Base-by-base conservation (phyloP, 192 early-diverging fungal species). In the Jimgerdemannia lactiflua region DNA sequence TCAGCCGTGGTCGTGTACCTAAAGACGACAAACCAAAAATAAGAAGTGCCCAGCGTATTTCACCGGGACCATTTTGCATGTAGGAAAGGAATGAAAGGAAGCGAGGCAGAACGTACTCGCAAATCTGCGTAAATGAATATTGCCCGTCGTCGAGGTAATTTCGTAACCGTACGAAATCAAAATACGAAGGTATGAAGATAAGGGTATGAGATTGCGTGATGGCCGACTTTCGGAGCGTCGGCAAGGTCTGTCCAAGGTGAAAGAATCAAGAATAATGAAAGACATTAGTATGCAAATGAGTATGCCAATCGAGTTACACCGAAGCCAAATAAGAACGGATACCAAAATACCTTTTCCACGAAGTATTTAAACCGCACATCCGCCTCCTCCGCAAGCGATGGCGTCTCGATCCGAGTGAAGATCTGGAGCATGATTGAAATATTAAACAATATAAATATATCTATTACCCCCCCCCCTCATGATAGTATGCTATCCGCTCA, bases 101-200 rank as follows among this genome's bases (percentile, higher is more conserved):
- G 29, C 11, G 69, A 39, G 39, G 72, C 39, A 6, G 40, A 14
- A 80, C 87, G 77, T 84, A 94, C 89, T 99, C 98, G 65, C 89
- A 95, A 40, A 98, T 89, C n/a, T 86, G 82, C 8, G 84, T 92
- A 84, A 94, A 93, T 10, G 90, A 87, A 74, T 87, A 94, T 71
- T 87, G 83, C 74, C 90, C 90, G 74, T 94, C 91, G 39, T 87
- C 83, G 71, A 97, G 86, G 80, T 94, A 90, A 78, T 99, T 99
- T 64, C 97, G 87, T 64, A 99, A 70, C 7, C 96, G 87, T 14
- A 99, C 94, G 89, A 92, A 99, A 75, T 99, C 98, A 88, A 98
- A 97, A 78, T 99, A 99, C 8, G 93, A 95, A 8, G 97, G 92
- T 3, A 96, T 89, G 83, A 95, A 95, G 63, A 99, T 88, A 70